These are phyloP conservation scores for Fusarium austroafricanum DNA, from an alignment of 2,329 filamentous ascomycete genomes.

Conservation along the genomic window DNA sequence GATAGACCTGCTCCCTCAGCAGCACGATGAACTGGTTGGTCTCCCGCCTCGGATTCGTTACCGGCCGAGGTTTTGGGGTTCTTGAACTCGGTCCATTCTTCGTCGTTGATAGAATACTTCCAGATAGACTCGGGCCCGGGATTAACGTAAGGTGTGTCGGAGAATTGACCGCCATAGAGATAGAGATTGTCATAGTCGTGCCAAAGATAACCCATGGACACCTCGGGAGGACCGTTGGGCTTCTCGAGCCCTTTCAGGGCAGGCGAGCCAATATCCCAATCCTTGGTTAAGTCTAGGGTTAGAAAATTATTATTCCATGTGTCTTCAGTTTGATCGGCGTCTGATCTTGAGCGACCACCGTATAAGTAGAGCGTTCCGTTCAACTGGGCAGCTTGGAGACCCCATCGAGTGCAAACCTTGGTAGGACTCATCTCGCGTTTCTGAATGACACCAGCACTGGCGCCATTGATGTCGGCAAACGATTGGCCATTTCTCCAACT, in stretches of 20 bases:
- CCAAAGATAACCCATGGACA: constrained; percentile 82
- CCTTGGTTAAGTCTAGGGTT: constrained; percentile 75
- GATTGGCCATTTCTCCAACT: constrained; percentile 55
- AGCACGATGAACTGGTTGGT: constrained; percentile 71
- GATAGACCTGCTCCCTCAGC: constrained; percentile 80
- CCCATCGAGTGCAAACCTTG: constrained; percentile 73
- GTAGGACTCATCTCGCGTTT: constrained; percentile 44
- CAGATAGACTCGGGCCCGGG: constrained; percentile 73
- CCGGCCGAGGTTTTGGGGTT: constrained; percentile 72
- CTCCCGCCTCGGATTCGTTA: constrained; percentile 67
- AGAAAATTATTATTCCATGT: constrained; percentile 84
- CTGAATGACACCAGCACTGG: constrained; percentile 60
- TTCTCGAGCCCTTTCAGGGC: constrained; percentile 70
- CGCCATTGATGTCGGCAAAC: constrained; percentile 57
- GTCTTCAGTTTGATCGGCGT: constrained; percentile 67
- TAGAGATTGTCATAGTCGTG: constrained; percentile 76
- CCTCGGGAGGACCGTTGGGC: constrained; percentile 75
- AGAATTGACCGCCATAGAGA: constrained; percentile 80
- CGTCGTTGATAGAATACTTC: constrained; percentile 73
- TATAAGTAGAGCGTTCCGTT: constrained; percentile 84
- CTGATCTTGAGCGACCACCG: constrained; percentile 73
- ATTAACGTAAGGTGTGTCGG: constrained; percentile 67
- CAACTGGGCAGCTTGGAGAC: constrained; percentile 74
- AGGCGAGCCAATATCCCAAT: constrained; percentile 76
- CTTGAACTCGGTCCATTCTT: constrained; percentile 71